Evolutionary conservation across 1,139 yeast genomes (phyloP).

Genomic region (Yamadazyma spencermartinsiae): DNA sequence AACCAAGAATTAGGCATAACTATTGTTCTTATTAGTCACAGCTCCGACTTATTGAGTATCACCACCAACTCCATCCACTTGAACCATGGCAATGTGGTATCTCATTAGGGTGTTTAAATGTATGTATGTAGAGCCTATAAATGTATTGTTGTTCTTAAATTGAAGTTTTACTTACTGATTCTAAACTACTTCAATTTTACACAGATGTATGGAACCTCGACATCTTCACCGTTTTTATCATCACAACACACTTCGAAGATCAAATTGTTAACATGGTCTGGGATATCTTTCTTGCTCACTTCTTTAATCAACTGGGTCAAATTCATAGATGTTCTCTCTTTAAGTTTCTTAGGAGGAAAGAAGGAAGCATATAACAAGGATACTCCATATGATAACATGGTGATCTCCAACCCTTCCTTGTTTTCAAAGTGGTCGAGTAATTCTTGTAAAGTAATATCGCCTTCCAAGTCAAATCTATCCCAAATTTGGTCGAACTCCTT

Average conservation of each 20-base stretch:
- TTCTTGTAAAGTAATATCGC: slow-evolving; percentile 75
- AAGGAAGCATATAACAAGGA: slow-evolving; percentile 89
- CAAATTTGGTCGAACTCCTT: slow-evolving; percentile 85
- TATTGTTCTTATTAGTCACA: slow-evolving; percentile 60
- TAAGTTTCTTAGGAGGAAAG: slow-evolving; percentile 86
- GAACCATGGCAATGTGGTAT: slow-evolving; percentile 10
- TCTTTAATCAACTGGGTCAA: slow-evolving; percentile 75
- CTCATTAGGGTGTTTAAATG: not conserved
- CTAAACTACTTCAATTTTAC: slow-evolving; percentile 9
- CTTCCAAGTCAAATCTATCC: slow-evolving; percentile 87
- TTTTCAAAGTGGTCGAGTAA: slow-evolving; percentile 74
- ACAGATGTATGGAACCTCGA: slow-evolving; percentile 81
- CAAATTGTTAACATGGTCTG: slow-evolving; percentile 71
- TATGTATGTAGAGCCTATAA: not conserved
- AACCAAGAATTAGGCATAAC: slow-evolving; percentile 29
- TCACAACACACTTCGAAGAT: slow-evolving; percentile 91
- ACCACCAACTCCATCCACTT: slow-evolving; percentile 39
- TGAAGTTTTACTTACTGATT: not conserved
- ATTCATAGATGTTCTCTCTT: slow-evolving; percentile 69
- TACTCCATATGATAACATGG: slow-evolving; percentile 92
- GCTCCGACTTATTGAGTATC: slow-evolving; percentile 51
- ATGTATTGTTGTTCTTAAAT: not conserved
- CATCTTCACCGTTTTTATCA: slow-evolving; percentile 91
- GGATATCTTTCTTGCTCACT: slow-evolving; percentile 82
- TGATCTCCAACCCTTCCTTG: slow-evolving; percentile 80